Conservation (phyloP, 257 asterid species). For the Solanum virginianum region DNA sequence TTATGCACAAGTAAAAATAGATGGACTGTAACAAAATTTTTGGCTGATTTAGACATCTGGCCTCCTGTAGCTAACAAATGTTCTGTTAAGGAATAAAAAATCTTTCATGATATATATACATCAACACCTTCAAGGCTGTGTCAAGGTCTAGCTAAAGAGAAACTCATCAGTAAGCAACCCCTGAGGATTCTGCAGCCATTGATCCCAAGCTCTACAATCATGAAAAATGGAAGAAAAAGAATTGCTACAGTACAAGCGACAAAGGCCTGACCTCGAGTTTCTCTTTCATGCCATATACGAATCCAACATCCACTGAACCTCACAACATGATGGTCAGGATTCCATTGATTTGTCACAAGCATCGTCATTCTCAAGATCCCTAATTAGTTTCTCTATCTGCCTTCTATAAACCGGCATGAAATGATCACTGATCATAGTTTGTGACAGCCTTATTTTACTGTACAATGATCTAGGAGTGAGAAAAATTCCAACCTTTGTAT, state of each 20-base stretch:
- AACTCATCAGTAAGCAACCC: not conserved
- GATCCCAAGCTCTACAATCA: not conserved
- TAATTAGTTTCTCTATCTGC: constrained; percentile 67
- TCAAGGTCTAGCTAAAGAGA: not conserved
- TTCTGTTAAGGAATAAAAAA: not conserved
- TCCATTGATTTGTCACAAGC: not conserved
- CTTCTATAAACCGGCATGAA: constrained; percentile 89
- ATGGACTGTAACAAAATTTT: not conserved
- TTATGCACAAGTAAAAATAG: not conserved
- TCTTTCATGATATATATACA: not conserved
- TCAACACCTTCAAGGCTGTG: not conserved
- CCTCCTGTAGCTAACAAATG: not conserved
- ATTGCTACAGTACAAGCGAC: not conserved
- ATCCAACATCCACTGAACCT: not conserved
- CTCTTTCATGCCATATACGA: not conserved
- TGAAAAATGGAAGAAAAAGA: not conserved
- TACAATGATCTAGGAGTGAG: constrained; percentile 65
- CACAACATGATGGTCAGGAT: not conserved
- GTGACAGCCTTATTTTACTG: constrained; percentile 76
- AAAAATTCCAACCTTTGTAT: constrained; percentile 49
- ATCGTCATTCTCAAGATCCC: constrained; percentile 39
- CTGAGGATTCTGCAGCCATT: not conserved
- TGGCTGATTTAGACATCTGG: not conserved
- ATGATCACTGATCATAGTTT: constrained; percentile 88
- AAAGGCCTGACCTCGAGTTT: not conserved